Evolutionary conservation across 192 early-diverging fungal species (phyloP).

Genomic region (Oehlia diaphana): DNA sequence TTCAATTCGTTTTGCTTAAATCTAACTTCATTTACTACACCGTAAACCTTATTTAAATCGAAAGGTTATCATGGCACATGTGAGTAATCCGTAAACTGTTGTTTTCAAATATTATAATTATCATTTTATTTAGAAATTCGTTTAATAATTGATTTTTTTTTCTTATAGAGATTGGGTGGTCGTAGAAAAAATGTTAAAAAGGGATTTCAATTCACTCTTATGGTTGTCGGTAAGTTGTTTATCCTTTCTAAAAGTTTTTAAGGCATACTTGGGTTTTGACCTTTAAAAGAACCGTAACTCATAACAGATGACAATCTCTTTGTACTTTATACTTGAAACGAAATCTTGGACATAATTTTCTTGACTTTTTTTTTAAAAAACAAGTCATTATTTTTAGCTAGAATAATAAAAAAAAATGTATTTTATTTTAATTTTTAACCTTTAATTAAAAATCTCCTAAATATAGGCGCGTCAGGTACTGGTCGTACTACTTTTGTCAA

Average conservation of each 20-base stretch:
- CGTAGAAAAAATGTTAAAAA: constrained; percentile 93
- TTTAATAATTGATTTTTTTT: not conserved
- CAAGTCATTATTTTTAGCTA: too few species aligned
- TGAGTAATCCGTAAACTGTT: not conserved
- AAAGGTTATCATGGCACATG: constrained; percentile 1
- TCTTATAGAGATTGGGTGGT: constrained; percentile 28
- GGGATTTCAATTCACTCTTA: constrained; percentile 95
- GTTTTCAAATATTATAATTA: not conserved
- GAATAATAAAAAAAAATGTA: too few species aligned
- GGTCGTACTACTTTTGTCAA: constrained; percentile 99
- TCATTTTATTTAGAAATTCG: not conserved
- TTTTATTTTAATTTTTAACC: too few species aligned
- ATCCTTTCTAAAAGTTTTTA: not conserved
- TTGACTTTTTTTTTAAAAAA: too few species aligned
- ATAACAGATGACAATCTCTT: too few species aligned
- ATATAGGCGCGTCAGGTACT: constrained; percentile 83
- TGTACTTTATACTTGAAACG: too few species aligned
- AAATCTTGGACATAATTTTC: too few species aligned
- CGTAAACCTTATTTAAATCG: not conserved
- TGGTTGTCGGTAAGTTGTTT: constrained; percentile 82
- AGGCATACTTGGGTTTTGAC: not conserved
- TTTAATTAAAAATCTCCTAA: not conserved
- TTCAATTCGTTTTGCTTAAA: not conserved
- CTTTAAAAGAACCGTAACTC: not conserved
- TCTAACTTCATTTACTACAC: not conserved